Percentiles rank a stretch among this genome's conserved stretches.
Evolutionary conservation across 306 rosid genomes (phyloP).

Genomic region (Cucumis melo): DNA sequence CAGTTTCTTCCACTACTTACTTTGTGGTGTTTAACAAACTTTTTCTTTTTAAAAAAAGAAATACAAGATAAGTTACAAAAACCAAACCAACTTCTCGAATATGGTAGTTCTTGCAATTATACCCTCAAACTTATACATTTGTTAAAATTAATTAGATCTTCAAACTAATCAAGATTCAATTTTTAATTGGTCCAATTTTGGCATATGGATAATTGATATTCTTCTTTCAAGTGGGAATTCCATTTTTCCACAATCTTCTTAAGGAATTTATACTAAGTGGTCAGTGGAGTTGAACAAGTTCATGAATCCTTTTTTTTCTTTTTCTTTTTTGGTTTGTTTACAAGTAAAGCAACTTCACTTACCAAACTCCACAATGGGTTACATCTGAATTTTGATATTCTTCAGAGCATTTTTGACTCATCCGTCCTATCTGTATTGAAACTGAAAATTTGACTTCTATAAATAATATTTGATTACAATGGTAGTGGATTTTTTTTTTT

Average conservation of each 20-base stretch:
- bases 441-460: background rate
- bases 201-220: background rate
- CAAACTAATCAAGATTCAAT: no score
- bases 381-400: background rate
- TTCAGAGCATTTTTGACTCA: background rate
- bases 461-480: background rate
- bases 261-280: background rate
- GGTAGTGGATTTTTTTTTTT: background rate
- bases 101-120: no score
- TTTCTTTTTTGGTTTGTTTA: background rate
- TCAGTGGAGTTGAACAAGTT: background rate
- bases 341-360: background rate
- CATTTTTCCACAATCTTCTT: background rate
- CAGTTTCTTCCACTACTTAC: background rate
- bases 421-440: background rate
- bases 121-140: no score
- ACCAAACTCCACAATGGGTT: background rate
- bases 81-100: no score
- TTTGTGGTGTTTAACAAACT: background rate
- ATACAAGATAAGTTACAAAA: no score
- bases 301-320: background rate
- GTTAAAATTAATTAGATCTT: no score
- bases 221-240: background rate
- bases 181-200: no score
- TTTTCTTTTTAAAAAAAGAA: background rate